Conservation (phyloP, 805 yeast species). For the Candida qinlingensis region DNA sequence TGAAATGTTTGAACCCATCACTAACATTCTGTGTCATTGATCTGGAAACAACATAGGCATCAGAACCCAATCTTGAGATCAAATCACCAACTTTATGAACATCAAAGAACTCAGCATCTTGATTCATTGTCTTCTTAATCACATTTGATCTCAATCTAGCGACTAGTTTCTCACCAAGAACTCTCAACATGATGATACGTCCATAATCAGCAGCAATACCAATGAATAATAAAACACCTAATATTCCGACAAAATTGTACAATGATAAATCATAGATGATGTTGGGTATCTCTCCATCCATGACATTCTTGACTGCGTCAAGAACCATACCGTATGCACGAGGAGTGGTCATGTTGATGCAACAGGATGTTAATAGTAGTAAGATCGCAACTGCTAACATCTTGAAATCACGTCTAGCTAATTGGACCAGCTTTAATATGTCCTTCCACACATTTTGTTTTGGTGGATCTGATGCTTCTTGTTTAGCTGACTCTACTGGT, state of each 20-base stretch:
- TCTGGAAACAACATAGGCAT: constrained; percentile 83
- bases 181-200: constrained; percentile 61
- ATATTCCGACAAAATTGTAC: constrained; percentile 52
- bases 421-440: constrained; percentile 33
- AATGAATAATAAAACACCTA: constrained; percentile 37
- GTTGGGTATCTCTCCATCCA: constrained; percentile 27
- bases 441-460: constrained; percentile 15
- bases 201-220: constrained; percentile 76
- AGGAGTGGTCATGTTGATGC: constrained; percentile 48
- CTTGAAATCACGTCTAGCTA: constrained; percentile 42
- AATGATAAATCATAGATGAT: constrained; percentile 49
- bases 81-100: constrained; percentile 92
- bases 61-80: constrained; percentile 84
- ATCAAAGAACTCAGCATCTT: constrained; percentile 91
- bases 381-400: constrained; percentile 38
- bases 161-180: constrained; percentile 82
- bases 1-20: constrained; percentile 81
- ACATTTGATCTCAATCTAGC: constrained; percentile 76
- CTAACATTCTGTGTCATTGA: constrained; percentile 87
- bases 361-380: constrained; percentile 41
- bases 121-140: constrained; percentile 71
- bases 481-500: too few relatives aligned
- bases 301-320: constrained; percentile 39
- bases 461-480: background rate
- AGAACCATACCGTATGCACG: constrained; percentile 51